These are phyloP conservation scores for Phytopythium chamaehyphon DNA, from an alignment of 352 stramenopile genomes.

Conservation along the genomic window DNA sequence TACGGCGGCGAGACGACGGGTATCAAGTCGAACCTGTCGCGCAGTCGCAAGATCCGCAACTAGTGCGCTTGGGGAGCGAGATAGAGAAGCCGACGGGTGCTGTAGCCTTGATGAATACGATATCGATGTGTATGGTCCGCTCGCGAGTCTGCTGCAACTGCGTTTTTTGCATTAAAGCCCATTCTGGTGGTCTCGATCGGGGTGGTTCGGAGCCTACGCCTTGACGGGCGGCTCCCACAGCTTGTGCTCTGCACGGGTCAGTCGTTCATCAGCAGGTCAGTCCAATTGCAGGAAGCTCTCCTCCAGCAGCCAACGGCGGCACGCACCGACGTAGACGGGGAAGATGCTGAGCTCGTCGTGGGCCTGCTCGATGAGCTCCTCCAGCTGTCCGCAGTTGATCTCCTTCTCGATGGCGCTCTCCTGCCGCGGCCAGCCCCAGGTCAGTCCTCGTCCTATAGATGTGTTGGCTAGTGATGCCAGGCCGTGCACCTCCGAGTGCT, in stretches of 20 bases:
- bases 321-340: constrained; percentile 79
- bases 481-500: constrained; percentile 61
- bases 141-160: too few relatives aligned
- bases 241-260: constrained; percentile 60
- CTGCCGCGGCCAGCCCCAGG: constrained; percentile 15
- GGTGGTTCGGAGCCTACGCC: too few relatives aligned
- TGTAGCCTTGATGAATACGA: constrained; percentile 1
- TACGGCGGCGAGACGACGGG: constrained; percentile 88
- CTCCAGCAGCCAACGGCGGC: constrained; percentile 2
- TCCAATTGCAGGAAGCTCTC: constrained; percentile 6
- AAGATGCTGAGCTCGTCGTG: constrained; percentile 85
- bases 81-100: too few relatives aligned
- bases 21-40: constrained; percentile 88
- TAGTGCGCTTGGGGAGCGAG: constrained; percentile 27
- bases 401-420: constrained; percentile 78
- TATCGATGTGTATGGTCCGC: constrained; percentile 1
- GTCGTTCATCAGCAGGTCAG: neutral
- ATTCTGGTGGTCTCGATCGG: too few relatives aligned
- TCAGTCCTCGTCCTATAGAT: too few relatives aligned
- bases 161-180: too few relatives aligned
- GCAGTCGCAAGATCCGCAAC: constrained; percentile 89
- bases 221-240: constrained; percentile 78
- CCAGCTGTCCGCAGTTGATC: constrained; percentile 86
- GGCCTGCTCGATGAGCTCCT: constrained; percentile 86
- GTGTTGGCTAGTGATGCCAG: too few relatives aligned